These are phyloP conservation scores for Parietaria judaica DNA, from an alignment of 306 rosid genomes.

Conservation along the genomic window DNA sequence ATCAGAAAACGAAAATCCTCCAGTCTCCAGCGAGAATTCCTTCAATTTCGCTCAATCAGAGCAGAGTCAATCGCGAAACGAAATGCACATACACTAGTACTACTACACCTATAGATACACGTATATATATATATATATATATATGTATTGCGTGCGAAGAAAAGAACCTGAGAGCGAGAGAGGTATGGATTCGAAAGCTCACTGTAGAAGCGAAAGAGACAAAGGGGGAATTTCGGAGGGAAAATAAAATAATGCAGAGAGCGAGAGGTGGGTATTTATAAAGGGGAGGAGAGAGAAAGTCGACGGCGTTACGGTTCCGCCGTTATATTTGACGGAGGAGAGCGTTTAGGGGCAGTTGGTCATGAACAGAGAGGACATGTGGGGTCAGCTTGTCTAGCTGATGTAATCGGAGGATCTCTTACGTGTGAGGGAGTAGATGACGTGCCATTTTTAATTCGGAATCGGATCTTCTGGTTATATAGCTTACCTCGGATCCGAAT, in stretches of 20 bases:
- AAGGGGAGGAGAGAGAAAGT: background rate
- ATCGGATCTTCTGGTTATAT: no score
- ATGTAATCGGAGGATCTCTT: constrained; percentile 27
- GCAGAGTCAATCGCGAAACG: constrained; percentile 6
- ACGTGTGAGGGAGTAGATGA: constrained; percentile 13
- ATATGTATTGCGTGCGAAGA: background rate
- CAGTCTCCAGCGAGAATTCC: background rate
- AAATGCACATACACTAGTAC: background rate
- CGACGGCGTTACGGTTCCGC: constrained; percentile 35
- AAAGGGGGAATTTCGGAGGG: constrained; percentile 9
- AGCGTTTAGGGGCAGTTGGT: constrained; percentile 36
- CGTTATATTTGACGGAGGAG: constrained; percentile 52
- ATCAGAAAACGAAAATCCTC: background rate
- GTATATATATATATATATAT: background rate
- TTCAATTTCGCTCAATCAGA: constrained; percentile 4
- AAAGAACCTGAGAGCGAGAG: constrained; percentile 2
- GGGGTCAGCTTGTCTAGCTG: constrained; percentile 57
- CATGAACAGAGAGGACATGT: constrained; percentile 37
- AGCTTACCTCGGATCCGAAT: no score
- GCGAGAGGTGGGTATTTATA: constrained; percentile 43
- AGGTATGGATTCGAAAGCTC: constrained; percentile 7
- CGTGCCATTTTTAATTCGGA: constrained; percentile 17
- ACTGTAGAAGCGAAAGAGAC: constrained; percentile 3
- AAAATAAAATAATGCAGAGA: background rate
- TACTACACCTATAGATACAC: background rate